Evolutionary conservation across 2,329 filamentous ascomycete species (phyloP).

Genomic region (Ceratocystis destructans): DNA sequence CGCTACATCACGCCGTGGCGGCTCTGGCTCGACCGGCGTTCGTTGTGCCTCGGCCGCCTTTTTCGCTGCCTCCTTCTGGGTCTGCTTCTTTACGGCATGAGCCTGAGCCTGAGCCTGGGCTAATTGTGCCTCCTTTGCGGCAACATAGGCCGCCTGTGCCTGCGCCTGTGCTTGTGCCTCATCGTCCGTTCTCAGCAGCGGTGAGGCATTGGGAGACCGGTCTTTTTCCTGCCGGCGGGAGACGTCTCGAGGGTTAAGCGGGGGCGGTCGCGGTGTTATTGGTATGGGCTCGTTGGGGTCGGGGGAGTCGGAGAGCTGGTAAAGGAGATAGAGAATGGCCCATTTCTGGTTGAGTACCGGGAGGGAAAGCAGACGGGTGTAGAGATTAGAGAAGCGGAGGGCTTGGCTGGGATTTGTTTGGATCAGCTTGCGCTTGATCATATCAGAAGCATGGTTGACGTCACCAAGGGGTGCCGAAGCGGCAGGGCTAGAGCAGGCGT

Average conservation of each 20-base stretch:
- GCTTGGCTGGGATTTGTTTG: constrained; percentile 66
- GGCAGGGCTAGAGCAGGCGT: constrained; percentile 13
- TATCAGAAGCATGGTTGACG: constrained; percentile 80
- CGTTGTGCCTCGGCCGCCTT: constrained; percentile 21
- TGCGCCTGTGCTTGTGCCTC: constrained; percentile 23
- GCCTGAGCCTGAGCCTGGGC: constrained; percentile 20
- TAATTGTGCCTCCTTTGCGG: constrained; percentile 30
- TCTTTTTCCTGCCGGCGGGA: constrained; percentile 29
- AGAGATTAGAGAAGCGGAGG: constrained; percentile 76
- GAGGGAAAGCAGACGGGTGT: constrained; percentile 75
- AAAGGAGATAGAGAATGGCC: constrained; percentile 85
- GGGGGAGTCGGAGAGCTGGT: constrained; percentile 61
- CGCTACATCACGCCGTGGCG: constrained; percentile 36
- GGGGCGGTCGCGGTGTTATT: constrained; percentile 27
- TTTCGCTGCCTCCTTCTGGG: constrained; percentile 26
- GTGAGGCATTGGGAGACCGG: constrained; percentile 27
- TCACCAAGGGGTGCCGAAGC: constrained; percentile 40
- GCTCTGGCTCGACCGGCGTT: constrained; percentile 22
- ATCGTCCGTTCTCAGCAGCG: constrained; percentile 32
- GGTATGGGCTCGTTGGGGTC: constrained; percentile 40
- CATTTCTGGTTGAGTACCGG: constrained; percentile 92
- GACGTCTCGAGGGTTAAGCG: constrained; percentile 28
- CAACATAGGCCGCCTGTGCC: constrained; percentile 27
- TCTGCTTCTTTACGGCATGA: constrained; percentile 14
- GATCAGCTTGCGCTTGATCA: constrained; percentile 80